Evolutionary conservation across 495 filamentous ascomycete species (phyloP), one percentile per base, ranked within the genome.

Genomic region (Penicillium herquei): DNA sequence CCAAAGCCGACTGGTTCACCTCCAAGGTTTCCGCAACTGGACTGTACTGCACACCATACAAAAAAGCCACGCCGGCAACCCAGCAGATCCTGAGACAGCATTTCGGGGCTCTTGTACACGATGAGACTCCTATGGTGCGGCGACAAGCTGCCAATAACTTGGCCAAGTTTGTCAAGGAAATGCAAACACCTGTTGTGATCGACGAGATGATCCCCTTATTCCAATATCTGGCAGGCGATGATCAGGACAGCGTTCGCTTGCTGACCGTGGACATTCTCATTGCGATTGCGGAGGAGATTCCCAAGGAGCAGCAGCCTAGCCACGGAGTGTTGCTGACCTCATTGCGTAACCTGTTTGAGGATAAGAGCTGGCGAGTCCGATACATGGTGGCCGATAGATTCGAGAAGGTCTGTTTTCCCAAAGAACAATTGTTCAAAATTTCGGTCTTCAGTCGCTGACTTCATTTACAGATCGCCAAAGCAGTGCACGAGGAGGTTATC

Each of bases 321-420:
- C 93, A 98, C 69, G 92, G 91, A 39, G 90, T 96, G 43, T 75
- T 98, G 53, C 78, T 98, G 63, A 91, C 89, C 17, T 91, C 94
- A 49, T 73, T 98, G 66, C 87, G 94, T 60, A 94, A 80, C 73
- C 74, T 98, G 59, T 96, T 98, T 73, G 92, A 96, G 66, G 94
- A 98, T 70, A 97, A 97, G 81, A 97, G 95, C 75, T 98, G 94
- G 94, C 84, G 94, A 62, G 94, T 98, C 47, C 83, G 94, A 69
- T 98, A 98, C 71, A 98, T 98, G 95, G 95, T 98, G 55, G 94
- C 95, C 31, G 94, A 98, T 72, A 82, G 91, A 73, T 98, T 96
- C 65, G 94, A 98, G 72, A 98, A 98, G 90, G 92, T 92, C 51
- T 16, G 49, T 35, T n/a, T n/a, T 6, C 40, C 5, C 1, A 26